These are phyloP conservation scores for Geotrichum carabidarum DNA, from an alignment of 1,139 yeast genomes.

Conservation along the genomic window DNA sequence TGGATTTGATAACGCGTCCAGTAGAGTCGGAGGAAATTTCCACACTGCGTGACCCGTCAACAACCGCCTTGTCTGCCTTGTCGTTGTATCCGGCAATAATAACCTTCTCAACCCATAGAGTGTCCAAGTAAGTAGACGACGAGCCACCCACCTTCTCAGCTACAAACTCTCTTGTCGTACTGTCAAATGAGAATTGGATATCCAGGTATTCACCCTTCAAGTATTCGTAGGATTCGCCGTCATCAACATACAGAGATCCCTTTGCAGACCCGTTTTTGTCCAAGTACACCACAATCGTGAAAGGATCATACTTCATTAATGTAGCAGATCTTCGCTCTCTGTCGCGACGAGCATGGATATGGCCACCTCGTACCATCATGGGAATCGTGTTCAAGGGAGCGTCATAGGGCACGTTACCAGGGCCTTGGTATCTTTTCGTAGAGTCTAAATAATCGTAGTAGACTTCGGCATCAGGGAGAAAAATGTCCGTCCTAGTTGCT, in stretches of 20 bases:
- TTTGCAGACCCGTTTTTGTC: constrained; percentile 48
- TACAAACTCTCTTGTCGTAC: constrained; percentile 19
- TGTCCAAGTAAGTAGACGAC: constrained; percentile 12
- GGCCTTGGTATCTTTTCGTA: constrained; percentile 40
- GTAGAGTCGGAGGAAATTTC: not conserved
- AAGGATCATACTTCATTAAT: constrained; percentile 78
- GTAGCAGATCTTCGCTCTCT: constrained; percentile 75
- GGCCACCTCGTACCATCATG: constrained; percentile 70
- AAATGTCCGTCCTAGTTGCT: constrained; percentile 44
- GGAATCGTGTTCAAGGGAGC: constrained; percentile 67
- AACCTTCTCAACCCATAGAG: constrained; percentile 47
- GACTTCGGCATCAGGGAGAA: constrained; percentile 58
- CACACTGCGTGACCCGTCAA: not conserved
- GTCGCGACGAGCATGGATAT: constrained; percentile 60
- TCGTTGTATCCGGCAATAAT: constrained; percentile 45
- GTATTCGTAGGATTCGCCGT: constrained; percentile 69
- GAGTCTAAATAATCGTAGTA: constrained; percentile 50
- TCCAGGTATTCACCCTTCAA: constrained; percentile 46
- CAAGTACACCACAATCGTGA: constrained; percentile 65
- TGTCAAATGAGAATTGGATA: constrained; percentile 24
- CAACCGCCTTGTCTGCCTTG: not conserved
- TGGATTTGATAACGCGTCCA: not conserved
- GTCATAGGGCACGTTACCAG: constrained; percentile 38
- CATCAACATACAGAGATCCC: constrained; percentile 68
- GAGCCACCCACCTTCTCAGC: constrained; percentile 2